Evolutionary conservation across 2,329 filamentous ascomycete genomes (phyloP), one percentile per base, ranked within the genome.

Genomic region (Rachicladosporium sp.): DNA sequence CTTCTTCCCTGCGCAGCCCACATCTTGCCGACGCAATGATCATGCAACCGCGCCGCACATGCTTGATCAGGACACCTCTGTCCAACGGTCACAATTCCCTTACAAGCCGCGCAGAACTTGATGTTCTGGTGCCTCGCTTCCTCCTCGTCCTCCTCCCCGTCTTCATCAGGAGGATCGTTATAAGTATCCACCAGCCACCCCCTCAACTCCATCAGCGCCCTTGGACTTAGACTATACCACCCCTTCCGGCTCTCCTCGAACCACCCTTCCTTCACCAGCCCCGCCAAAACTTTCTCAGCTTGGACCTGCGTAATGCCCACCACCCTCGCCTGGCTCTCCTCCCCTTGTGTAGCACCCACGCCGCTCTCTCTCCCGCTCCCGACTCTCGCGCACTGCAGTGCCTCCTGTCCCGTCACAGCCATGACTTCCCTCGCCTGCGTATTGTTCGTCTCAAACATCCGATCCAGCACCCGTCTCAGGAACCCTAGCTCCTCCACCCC

Each of bases 361-460:
- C 41, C 43, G 33, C 49, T 52, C 44, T 55, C 57, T 3, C 52
- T 42, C 46, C 63, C 48, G 19, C 45, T 56, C 52, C 11, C 50
- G 33, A 11, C 42, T 4, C 23, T 4, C 6, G 69, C 67, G 3
- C 93, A 64, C 50, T 84, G 79, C 38, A 82, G 68, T 3, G 88
- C 88, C 53, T 94, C 79, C 58, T 86, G 85, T 33, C 76, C 73
- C 9, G 77, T 82, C 3, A 96, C 66, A 3, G 84, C 87, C 74
- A 95, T 80, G 19, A 86, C 74, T 61, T 98, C 89, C 53, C 78
- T 76, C n/a, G 76, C 70, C 6, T 69, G 71, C 0, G 79, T 85
- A 56, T 96, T 96, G 65, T 86, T 78, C 12, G 76, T 81, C 47
- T 93, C 85, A 56, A 96, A 98, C 75, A 98, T 93, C 50, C 74